Evolutionary conservation across 2,329 filamentous ascomycete species (phyloP).

Genomic region (Gnomoniopsis smithogilvyi): DNA sequence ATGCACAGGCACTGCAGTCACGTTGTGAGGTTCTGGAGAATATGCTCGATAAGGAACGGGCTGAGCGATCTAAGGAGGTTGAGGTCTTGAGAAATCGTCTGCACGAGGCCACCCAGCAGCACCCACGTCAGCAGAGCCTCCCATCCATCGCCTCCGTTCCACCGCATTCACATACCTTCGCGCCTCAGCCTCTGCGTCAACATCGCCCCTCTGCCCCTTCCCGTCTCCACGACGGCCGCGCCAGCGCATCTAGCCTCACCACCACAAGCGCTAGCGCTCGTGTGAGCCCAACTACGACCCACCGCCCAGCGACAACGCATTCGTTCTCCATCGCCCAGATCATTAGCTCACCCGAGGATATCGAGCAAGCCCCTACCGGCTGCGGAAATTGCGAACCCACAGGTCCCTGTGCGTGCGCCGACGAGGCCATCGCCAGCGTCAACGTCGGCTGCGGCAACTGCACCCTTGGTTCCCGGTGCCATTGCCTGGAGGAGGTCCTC

Average conservation of each 20-base stretch:
- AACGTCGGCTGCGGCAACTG: conserved; percentile 64
- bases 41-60: conserved; percentile 57
- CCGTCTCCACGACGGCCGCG: conserved; percentile 8
- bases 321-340: conserved; percentile 55
- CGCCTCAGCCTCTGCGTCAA: conserved; percentile 15
- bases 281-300: conserved; percentile 5
- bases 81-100: conserved; percentile 12
- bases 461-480: conserved; percentile 58
- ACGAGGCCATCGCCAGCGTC: conserved; percentile 53
- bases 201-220: conserved; percentile 17
- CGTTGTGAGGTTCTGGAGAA: conserved; percentile 62
- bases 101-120: conserved; percentile 15
- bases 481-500: conserved; percentile 51
- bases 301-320: conserved; percentile 25
- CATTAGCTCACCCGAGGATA: conserved; percentile 50
- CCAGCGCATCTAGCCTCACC: conserved; percentile 16
- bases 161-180: conserved; percentile 9
- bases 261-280: conserved; percentile 12
- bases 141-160: conserved; percentile 15
- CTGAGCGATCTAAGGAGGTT: conserved; percentile 34
- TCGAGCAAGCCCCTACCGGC: conserved; percentile 36
- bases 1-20: conserved; percentile 63
- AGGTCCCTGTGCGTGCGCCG: conserved; percentile 56
- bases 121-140: conserved; percentile 16
- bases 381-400: conserved; percentile 56